Evolutionary conservation across 768 basidiomycete genomes (phyloP).

Genomic region (Kondoa malvinella): DNA sequence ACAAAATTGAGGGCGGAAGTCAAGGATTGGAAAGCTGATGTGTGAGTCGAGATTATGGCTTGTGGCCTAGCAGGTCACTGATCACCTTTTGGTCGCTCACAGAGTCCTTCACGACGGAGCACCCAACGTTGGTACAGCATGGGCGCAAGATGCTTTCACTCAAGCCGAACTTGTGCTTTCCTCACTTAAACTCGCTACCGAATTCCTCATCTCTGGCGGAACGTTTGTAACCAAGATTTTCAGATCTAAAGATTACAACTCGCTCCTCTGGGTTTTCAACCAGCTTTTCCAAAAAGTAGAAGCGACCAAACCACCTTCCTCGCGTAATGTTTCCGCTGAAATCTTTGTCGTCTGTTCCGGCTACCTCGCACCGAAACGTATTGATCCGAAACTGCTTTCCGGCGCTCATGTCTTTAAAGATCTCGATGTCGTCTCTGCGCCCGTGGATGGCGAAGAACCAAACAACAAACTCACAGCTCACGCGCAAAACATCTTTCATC

Average conservation of each 20-base stretch:
- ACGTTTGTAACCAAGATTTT: constrained; percentile 98
- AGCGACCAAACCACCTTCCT: constrained; percentile 95
- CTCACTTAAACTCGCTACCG: constrained; percentile 70
- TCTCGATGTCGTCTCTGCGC: constrained; percentile 34
- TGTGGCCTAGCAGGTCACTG: neutral
- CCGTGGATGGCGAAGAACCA: constrained; percentile 16
- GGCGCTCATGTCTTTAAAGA: constrained; percentile 97
- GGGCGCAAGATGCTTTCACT: constrained; percentile 95
- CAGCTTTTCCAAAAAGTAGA: constrained; percentile 93
- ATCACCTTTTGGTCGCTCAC: neutral
- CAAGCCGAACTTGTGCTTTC: constrained; percentile 89
- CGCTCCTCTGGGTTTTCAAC: constrained; percentile 94
- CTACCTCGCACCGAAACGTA: constrained; percentile 81
- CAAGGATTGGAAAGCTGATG: constrained; percentile 98
- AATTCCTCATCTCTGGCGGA: constrained; percentile 68
- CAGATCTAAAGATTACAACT: constrained; percentile 94
- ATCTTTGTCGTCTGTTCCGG: constrained; percentile 97
- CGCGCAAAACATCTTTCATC: constrained; percentile 77
- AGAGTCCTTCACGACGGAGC: constrained; percentile 91
- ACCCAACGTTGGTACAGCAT: constrained; percentile 96
- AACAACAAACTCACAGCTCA: constrained; percentile 41
- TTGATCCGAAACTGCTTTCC: constrained; percentile 95
- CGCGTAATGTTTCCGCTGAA: constrained; percentile 95
- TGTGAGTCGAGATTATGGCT: constrained; percentile 31
- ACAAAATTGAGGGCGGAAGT: constrained; percentile 67